Conservation (phyloP, 108 stramenopile genomes). For the Mayamaea pseudoterrestris region DNA sequence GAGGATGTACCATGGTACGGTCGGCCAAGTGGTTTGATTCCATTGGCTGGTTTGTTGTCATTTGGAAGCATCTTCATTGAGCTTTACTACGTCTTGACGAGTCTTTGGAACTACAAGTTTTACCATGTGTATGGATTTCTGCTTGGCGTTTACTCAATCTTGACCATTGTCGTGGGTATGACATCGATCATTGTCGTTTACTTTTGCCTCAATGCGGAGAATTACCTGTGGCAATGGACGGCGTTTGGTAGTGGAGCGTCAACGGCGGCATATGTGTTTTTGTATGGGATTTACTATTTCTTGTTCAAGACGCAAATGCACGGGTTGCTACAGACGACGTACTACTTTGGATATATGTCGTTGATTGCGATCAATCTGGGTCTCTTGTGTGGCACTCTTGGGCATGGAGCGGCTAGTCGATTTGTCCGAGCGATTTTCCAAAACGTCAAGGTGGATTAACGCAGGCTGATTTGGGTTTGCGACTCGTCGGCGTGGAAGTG, state of each 20-base stretch:
- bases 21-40: constrained; percentile 74
- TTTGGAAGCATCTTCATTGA: constrained; percentile 98
- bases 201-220: constrained; percentile 93
- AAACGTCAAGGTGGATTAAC: constrained; percentile 86
- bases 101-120: constrained; percentile 96
- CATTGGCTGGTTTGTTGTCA: constrained; percentile 83
- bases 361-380: constrained; percentile 68
- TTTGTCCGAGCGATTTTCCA: constrained; percentile 86
- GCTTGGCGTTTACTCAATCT: constrained; percentile 89
- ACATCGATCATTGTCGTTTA: constrained; percentile 96
- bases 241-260: constrained; percentile 83
- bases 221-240: constrained; percentile 99
- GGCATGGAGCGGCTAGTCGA: constrained; percentile 64
- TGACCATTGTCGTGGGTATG: constrained; percentile 91
- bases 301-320: constrained; percentile 94
- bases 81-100: constrained; percentile 91
- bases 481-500: too few relatives aligned
- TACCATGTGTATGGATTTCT: constrained; percentile 99
- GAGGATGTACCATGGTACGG: constrained; percentile 91
- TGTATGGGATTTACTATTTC: constrained; percentile 97
- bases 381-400: constrained; percentile 80
- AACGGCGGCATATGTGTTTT: constrained; percentile 91
- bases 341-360: constrained; percentile 93
- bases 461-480: too few relatives aligned
- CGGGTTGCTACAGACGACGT: constrained; percentile 87